Base-by-base conservation (phyloP, 2,329 filamentous ascomycete genomes). In the Fusarium staphyleae region DNA sequence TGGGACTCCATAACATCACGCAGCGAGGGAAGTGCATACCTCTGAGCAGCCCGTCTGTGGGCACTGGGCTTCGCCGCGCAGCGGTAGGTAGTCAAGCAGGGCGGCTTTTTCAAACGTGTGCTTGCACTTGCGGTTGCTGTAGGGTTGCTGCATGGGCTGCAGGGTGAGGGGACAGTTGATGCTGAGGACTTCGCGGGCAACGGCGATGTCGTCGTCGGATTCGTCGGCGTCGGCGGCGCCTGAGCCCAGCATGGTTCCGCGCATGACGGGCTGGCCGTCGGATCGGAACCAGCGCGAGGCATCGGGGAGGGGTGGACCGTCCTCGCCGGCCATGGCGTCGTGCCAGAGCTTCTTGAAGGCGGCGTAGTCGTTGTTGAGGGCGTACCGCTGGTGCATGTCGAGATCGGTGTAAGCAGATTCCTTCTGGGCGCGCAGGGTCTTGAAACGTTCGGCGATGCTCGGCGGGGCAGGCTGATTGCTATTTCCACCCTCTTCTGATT, bases 81-180 rank as follows among this genome's bases (percentile, higher is more conserved):
- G 48, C 78, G 78, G 69, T 77, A 87, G 35, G 55, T 76, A 77
- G n/a, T 84, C 80, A 18, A 83, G 51, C 32, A 93, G 87, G 1
- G 84, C 83, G 1, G 70, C 66, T 70, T 84, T 87, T 67, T 93
- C 87, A 68, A 90, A 93, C 0, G 82, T 86, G 70, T 93, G 89
- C 48, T 83, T 85, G 75, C 89, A 93, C 60, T 83, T 82, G 12
- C 69, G 75, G 63, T 84, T 89, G 48, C 83, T 89, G 66, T 84
- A 85, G 0, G 89, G 89, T 45, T 90, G 81, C 34, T 77, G 75
- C 75, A 91, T 86, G 36, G 81, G 76, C 44, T 77, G 77, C 60
- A 91, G 75, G 0, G 88, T 88, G 15, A 93, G 70, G 0, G 88
- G 88, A 66, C 89, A 93, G 63, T 84, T 87, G 26, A 87, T 82